Evolutionary conservation across 192 early-diverging fungal genomes (phyloP).

Genomic region (Umbelopsis isabellina): DNA sequence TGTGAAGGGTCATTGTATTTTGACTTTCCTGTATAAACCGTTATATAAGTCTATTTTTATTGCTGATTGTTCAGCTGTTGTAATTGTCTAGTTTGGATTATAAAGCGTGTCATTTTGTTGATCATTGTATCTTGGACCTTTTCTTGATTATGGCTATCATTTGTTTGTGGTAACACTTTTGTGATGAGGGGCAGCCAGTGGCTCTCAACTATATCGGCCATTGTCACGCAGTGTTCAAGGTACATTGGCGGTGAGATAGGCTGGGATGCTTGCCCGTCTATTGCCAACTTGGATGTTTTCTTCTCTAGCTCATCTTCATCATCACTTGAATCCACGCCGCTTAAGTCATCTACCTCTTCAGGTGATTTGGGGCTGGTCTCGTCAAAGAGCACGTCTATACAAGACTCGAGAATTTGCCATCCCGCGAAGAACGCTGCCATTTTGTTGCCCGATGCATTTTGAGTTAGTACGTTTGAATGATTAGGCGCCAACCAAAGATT

Average conservation of each 20-base stretch:
- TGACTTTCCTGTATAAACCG: background rate
- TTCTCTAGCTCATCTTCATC: background rate
- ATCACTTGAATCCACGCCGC: background rate
- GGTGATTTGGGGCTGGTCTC: conserved; percentile 13
- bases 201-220: background rate
- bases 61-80: background rate
- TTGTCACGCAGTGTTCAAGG: background rate
- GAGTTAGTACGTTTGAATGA: background rate
- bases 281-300: background rate
- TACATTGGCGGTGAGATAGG: background rate
- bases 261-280: background rate
- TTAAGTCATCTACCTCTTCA: background rate
- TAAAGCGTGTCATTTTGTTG: conserved; percentile 6
- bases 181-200: background rate
- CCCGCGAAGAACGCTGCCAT: conserved; percentile 39
- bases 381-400: conserved; percentile 31
- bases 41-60: background rate
- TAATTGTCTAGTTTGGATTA: background rate
- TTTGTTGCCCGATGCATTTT: conserved; percentile 7
- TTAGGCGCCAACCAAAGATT: conserved; percentile 11
- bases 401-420: conserved; percentile 28
- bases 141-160: background rate
- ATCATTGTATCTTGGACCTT: background rate
- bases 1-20: background rate
- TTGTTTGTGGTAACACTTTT: background rate